Evolutionary conservation across 371 early-diverging fungal species (phyloP).

Genomic region (Parasitella parasitica): DNA sequence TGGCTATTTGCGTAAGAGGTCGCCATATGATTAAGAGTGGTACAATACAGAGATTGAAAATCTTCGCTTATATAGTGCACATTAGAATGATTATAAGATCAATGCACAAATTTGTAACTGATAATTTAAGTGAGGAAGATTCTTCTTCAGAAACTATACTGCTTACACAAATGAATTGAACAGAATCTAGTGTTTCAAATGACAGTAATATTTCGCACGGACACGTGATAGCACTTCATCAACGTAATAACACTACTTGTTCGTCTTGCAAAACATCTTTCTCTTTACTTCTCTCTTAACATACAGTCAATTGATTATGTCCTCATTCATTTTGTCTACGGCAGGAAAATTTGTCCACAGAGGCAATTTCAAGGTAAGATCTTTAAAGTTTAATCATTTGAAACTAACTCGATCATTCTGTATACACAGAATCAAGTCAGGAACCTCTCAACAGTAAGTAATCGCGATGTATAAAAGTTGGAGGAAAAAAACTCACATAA

Average conservation of each 20-base stretch:
- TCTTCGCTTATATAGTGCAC: too few species aligned
- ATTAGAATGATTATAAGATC: too few species aligned
- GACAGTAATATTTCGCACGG: conserved; percentile 3
- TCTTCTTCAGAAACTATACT: too few species aligned
- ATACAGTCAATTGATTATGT: neutral
- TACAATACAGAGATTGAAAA: too few species aligned
- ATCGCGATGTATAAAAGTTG: neutral
- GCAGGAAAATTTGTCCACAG: neutral
- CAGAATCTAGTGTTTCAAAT: too few species aligned
- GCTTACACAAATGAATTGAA: too few species aligned
- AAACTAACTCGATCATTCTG: neutral
- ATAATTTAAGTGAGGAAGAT: too few species aligned
- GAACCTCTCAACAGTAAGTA: conserved; percentile 1
- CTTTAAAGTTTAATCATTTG: neutral
- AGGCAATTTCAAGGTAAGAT: conserved; percentile 1
- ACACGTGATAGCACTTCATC: conserved; percentile 1
- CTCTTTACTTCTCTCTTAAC: neutral
- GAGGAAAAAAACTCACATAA: neutral
- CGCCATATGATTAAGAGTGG: too few species aligned
- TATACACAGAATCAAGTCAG: conserved; percentile 2
- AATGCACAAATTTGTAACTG: too few species aligned
- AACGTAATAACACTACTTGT: neutral
- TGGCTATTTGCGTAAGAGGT: too few species aligned
- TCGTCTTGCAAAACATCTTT: neutral
- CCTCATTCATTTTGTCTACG: neutral